Evolutionary conservation across 768 basidiomycete genomes (phyloP).

Genomic region (Phylloporus sp.): DNA sequence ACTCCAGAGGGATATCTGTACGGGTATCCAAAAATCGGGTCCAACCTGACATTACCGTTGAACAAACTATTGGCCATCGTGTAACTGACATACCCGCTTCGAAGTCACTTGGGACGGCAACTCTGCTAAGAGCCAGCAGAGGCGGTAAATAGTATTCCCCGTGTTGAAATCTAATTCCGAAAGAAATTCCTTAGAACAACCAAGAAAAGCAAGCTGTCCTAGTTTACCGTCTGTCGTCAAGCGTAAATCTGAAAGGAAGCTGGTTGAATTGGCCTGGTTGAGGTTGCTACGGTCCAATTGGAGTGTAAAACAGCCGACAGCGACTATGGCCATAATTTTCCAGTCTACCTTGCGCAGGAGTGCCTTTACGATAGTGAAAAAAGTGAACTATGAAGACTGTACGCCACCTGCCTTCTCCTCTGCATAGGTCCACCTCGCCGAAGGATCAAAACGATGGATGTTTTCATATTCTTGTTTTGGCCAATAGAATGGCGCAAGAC

Average conservation of each 20-base stretch:
- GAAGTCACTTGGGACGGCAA: constrained; percentile 61
- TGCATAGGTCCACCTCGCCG: no score
- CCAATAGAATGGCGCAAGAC: no score
- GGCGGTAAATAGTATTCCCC: constrained; percentile 49
- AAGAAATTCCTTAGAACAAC: not conserved
- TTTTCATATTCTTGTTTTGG: no score
- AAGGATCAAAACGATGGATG: no score
- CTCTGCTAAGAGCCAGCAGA: constrained; percentile 50
- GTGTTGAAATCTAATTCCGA: constrained; percentile 47
- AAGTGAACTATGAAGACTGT: no score
- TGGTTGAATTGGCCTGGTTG: constrained; percentile 52
- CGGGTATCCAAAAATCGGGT: constrained; percentile 61
- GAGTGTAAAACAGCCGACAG: constrained; percentile 51
- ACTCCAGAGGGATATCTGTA: constrained; percentile 54
- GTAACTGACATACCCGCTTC: constrained; percentile 41
- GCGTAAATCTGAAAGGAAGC: constrained; percentile 49
- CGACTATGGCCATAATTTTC: constrained; percentile 55
- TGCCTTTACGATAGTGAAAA: constrained; percentile 31
- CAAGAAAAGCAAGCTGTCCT: not conserved
- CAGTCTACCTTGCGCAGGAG: constrained; percentile 53
- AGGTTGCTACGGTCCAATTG: constrained; percentile 52
- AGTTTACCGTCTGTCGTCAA: constrained; percentile 35
- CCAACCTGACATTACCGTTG: constrained; percentile 39
- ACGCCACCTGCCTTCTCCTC: no score
- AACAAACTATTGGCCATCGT: not conserved